Percentiles rank a stretch among this genome's conserved stretches.
Evolutionary conservation across 108 stramenopile species (phyloP).

Genomic region (Skeletonema costatum): DNA sequence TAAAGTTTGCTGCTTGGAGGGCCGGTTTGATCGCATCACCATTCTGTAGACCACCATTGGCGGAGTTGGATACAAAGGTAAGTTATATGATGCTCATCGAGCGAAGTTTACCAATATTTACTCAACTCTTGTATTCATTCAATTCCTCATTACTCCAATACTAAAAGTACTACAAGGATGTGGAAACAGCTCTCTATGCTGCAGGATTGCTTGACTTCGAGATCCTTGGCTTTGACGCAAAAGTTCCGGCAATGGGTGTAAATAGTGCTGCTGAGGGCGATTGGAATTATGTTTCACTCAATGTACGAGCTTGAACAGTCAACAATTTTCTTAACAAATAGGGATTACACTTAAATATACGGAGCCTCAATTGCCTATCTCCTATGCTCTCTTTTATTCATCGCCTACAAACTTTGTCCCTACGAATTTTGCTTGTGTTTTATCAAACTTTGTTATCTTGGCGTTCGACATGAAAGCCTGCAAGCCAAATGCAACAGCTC

Average conservation of each 20-base stretch:
- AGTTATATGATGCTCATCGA: too few species aligned
- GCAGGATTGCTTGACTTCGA: slow-evolving; percentile 44
- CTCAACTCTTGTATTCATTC: too few species aligned
- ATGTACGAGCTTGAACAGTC: neutral
- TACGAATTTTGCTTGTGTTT: slow-evolving; percentile 81
- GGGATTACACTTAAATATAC: neutral
- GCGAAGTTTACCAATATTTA: too few species aligned
- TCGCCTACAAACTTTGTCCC: slow-evolving; percentile 71
- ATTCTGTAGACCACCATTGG: slow-evolving; percentile 70
- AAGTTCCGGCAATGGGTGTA: neutral
- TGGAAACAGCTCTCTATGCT: slow-evolving; percentile 55
- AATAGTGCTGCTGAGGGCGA: neutral
- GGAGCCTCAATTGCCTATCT: neutral
- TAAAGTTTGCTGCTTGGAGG: slow-evolving; percentile 60
- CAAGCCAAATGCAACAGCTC: slow-evolving; percentile 70
- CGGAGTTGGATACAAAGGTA: slow-evolving; percentile 51
- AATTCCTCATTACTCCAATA: too few species aligned
- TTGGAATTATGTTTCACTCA: neutral
- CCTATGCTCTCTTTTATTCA: slow-evolving; percentile 28
- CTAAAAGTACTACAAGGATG: slow-evolving; percentile 36
- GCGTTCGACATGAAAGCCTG: slow-evolving; percentile 70
- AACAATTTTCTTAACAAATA: neutral
- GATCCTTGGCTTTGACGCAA: neutral
- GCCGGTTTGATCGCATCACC: slow-evolving; percentile 57
- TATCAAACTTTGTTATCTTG: slow-evolving; percentile 89